These are phyloP conservation scores for Saccharomycopsis fermentans DNA, from an alignment of 805 yeast species.

Conservation along the genomic window DNA sequence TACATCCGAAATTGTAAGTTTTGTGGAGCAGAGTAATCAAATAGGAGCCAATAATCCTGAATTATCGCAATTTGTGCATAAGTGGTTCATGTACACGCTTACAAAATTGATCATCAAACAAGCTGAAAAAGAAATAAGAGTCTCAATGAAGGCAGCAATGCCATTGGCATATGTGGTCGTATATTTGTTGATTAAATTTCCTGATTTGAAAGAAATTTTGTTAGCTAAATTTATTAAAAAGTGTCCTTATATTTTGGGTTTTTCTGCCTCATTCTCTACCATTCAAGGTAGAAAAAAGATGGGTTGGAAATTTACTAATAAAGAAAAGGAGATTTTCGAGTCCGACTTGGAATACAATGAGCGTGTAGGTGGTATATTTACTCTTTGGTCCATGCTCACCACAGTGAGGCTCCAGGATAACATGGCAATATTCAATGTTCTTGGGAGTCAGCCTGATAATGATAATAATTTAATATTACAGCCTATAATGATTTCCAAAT, in stretches of 20 bases:
- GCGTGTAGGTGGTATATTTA: conserved; percentile 75
- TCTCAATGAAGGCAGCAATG: conserved; percentile 62
- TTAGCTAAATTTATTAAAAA: conserved; percentile 82
- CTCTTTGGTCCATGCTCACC: conserved; percentile 62
- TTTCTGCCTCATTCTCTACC: conserved; percentile 60
- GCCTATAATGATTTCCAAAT: conserved; percentile 45
- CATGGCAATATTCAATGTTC: not conserved
- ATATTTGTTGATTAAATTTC: conserved; percentile 39
- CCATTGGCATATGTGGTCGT: conserved; percentile 67
- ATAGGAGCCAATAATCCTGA: conserved; percentile 2
- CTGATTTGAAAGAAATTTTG: conserved; percentile 31
- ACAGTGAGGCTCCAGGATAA: conserved; percentile 3
- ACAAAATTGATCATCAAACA: conserved; percentile 83
- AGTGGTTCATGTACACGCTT: conserved; percentile 71
- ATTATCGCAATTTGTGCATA: conserved; percentile 40
- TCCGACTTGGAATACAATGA: conserved; percentile 68
- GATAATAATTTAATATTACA: conserved; percentile 19
- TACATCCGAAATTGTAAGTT: conserved; percentile 37
- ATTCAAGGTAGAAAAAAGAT: conserved; percentile 71
- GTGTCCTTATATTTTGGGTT: conserved; percentile 85
- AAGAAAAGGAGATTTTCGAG: conserved; percentile 28
- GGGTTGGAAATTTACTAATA: conserved; percentile 68
- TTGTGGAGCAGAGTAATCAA: conserved; percentile 39
- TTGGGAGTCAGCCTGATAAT: not conserved
- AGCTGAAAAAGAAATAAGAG: conserved; percentile 86